phyloP scores from a whole-genome alignment of 2,329 filamentous ascomycete species.

The Aspergillus sp. region DNA sequence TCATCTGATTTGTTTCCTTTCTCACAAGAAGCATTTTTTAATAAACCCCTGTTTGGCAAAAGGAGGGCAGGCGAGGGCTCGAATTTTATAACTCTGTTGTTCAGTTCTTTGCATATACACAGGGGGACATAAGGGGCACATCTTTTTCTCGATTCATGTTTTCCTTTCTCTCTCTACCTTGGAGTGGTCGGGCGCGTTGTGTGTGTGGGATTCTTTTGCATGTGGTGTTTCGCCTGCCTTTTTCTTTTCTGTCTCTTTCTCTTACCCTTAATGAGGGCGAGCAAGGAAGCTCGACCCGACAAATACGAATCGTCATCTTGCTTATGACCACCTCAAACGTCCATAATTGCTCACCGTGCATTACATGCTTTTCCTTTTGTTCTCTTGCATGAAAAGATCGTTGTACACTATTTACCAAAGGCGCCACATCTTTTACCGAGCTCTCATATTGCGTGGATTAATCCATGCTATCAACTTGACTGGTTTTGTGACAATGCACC shows the following conservation, averaged over 20 bases:
- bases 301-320: constrained; percentile 20
- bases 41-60: constrained; percentile 15
- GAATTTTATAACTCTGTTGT: constrained; percentile 31
- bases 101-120: constrained; percentile 41
- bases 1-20: constrained; percentile 14
- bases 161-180: constrained; percentile 15
- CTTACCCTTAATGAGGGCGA: constrained; percentile 28
- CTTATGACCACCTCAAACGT: constrained; percentile 21
- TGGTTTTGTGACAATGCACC: constrained; percentile 20
- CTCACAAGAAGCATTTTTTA: constrained; percentile 20
- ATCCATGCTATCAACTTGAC: constrained; percentile 18
- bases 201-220: constrained; percentile 23
- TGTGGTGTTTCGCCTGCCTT: constrained; percentile 13
- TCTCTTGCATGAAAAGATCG: constrained; percentile 30
- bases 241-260: constrained; percentile 19
- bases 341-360: constrained; percentile 21
- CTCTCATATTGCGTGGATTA: constrained; percentile 14
- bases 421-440: constrained; percentile 22
- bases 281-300: constrained; percentile 24
- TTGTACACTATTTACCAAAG: constrained; percentile 32
- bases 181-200: constrained; percentile 30
- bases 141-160: constrained; percentile 25
- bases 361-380: constrained; percentile 11
- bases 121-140: constrained; percentile 36
- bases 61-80: constrained; percentile 16